phyloP scores from a whole-genome alignment of 2,329 filamentous ascomycete genomes.

The Xylaria multiplex region DNA sequence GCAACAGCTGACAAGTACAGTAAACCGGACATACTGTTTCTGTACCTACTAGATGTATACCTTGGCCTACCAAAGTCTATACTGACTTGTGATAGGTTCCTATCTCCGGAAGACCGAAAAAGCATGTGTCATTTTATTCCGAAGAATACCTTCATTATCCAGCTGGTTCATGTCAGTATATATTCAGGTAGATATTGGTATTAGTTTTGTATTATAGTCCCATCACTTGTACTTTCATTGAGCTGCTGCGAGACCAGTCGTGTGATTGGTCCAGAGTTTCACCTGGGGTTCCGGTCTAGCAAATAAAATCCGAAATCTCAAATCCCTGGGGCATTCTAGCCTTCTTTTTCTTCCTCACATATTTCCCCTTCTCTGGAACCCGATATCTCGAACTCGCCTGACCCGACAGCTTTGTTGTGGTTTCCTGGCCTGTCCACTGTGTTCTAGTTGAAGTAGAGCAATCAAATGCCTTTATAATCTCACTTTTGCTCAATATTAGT shows the following conservation, averaged over 20 bases:
- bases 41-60: no score
- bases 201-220: not conserved
- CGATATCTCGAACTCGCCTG: slow-evolving; percentile 50
- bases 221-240: not conserved
- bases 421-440: slow-evolving; percentile 56
- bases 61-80: no score
- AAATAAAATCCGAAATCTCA: slow-evolving; percentile 29
- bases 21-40: no score
- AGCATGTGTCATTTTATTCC: not conserved
- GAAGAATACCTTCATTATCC: not conserved
- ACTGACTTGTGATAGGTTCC: no score
- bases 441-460: slow-evolving; percentile 64
- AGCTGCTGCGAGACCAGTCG: not conserved
- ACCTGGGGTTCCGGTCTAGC: slow-evolving; percentile 13
- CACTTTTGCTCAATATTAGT: slow-evolving; percentile 58
- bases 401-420: slow-evolving; percentile 38
- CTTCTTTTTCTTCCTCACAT: slow-evolving; percentile 54
- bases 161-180: not conserved
- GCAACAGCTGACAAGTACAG: slow-evolving; percentile 20
- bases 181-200: not conserved
- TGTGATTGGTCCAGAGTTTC: slow-evolving; percentile 39
- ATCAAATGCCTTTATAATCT: slow-evolving; percentile 69
- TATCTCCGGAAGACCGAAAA: not conserved
- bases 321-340: slow-evolving; percentile 37
- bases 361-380: slow-evolving; percentile 60